Evolutionary conservation across 1,284 basidiomycete species (phyloP).

Genomic region (Boletus semigastroideus): DNA sequence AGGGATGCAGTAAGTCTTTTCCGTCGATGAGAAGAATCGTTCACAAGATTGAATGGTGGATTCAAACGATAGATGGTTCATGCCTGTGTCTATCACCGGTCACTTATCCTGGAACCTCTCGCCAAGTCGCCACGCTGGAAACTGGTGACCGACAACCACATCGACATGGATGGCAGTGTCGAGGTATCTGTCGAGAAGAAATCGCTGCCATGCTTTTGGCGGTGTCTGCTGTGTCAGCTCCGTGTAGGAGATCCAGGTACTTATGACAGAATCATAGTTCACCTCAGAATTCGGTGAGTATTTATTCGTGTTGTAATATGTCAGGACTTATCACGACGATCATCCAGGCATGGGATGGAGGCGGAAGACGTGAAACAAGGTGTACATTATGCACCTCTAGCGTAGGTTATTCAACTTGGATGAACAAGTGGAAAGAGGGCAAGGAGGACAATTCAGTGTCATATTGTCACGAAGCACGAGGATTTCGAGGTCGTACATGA

Average conservation of each 20-base stretch:
- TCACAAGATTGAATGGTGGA: not conserved
- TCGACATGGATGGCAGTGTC: not conserved
- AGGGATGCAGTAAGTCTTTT: conserved; percentile 8
- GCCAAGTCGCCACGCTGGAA: conserved; percentile 2
- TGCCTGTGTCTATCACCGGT: not conserved
- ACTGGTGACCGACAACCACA: not conserved
- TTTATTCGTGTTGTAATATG: not conserved
- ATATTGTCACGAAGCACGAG: too few species aligned
- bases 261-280: not conserved
- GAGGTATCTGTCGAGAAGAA: not conserved
- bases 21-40: not conserved
- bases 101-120: too few species aligned
- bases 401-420: not conserved
- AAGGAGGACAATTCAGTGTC: not conserved
- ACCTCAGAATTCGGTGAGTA: conserved; percentile 1
- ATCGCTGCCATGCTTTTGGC: not conserved
- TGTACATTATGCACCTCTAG: conserved; percentile 4
- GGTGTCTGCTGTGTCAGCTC: conserved; percentile 11
- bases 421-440: conserved; percentile 2
- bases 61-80: conserved; percentile 4
- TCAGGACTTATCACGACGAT: not conserved
- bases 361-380: not conserved
- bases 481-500: too few species aligned
- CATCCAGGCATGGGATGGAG: conserved; percentile 1
- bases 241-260: not conserved